Base-by-base conservation (phyloP, 2,329 filamentous ascomycete species). In the Bipolaris gigantea region DNA sequence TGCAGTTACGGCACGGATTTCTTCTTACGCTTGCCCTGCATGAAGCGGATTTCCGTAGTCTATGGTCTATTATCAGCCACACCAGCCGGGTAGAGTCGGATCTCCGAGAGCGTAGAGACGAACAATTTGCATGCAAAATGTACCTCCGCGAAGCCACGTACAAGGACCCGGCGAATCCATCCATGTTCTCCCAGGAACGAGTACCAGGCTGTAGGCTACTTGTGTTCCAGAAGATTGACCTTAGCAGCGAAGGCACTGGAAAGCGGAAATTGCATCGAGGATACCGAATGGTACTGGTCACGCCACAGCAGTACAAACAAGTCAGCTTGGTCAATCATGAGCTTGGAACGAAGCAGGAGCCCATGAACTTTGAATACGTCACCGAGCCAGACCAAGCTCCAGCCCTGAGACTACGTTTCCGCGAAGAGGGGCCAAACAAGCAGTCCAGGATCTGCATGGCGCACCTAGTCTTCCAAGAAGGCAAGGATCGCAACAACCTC, bases 61-160 rank as follows among this genome's bases (percentile, higher is more conserved):
- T 96, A 10, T 92, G 88, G 85, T 89, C 85, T 63, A 90, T 95
- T 73, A 90, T 92, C 61, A 90, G 96, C 55, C 93, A 95, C 70
- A 90, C 89, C 23, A 83, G 83, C 60, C 90, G 89, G 65, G 85
- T 93, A 2, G 88, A 92, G 66, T 81, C 82, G 23, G 89, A 85
- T 47, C 79, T 96, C 38, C 85, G 85, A 33, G 85, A 86, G 6
- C 83, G 85, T 36, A 79, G 81, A 27, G 88, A 90, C 48, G 92
- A 97, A 74, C 79, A 79, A 2, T 74, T 88, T 51, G 80, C 89
- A 2, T 91, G 90, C 69, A 85, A 87, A 64, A 82, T 84, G 7
- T 86, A 83, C 1, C 77, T 96, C 8, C 84, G 85, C 40, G 83
- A 87, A 23, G 90, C 95, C 60, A 89, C 93, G 65, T 94, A 93